phyloP scores from a whole-genome alignment of 2,329 filamentous ascomycete genomes.

The Colletotrichum echinochloae region DNA sequence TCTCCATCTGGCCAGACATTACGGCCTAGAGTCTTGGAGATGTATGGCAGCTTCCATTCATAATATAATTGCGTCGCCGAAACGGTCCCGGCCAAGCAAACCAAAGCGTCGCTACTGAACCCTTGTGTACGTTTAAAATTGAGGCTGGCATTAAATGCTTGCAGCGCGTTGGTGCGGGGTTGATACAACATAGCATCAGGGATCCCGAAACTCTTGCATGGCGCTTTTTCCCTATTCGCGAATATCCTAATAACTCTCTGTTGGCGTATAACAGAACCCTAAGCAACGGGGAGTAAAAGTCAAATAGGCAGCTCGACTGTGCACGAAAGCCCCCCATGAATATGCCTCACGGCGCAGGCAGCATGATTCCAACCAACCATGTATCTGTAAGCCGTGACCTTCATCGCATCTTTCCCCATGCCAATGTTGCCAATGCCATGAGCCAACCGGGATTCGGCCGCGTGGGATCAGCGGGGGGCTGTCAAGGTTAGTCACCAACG shows the following conservation, averaged over 20 bases:
- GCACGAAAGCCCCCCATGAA: too few relatives aligned
- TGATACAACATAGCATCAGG: too few relatives aligned
- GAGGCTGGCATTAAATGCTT: conserved; percentile 47
- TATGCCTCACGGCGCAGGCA: too few relatives aligned
- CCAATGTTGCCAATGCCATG: not conserved
- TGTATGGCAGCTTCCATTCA: conserved; percentile 50
- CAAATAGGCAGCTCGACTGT: not conserved
- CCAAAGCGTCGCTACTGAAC: conserved; percentile 50
- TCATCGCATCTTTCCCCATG: not conserved
- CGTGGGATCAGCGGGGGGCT: not conserved
- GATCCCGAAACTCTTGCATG: not conserved
- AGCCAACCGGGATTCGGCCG: not conserved
- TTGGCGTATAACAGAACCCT: not conserved
- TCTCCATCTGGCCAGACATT: conserved; percentile 47
- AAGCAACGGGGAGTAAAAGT: not conserved
- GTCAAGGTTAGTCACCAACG: not conserved
- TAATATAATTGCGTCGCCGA: conserved; percentile 52
- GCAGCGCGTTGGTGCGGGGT: not conserved
- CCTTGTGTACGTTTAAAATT: conserved; percentile 47
- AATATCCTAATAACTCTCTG: not conserved
- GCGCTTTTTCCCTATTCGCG: not conserved
- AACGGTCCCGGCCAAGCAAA: conserved; percentile 51
- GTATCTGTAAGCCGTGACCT: not conserved
- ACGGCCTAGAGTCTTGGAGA: conserved; percentile 50
- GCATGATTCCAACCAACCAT: not conserved